These are phyloP conservation scores for Salvia splendens DNA, from an alignment of 257 asterid species.

Conservation along the genomic window DNA sequence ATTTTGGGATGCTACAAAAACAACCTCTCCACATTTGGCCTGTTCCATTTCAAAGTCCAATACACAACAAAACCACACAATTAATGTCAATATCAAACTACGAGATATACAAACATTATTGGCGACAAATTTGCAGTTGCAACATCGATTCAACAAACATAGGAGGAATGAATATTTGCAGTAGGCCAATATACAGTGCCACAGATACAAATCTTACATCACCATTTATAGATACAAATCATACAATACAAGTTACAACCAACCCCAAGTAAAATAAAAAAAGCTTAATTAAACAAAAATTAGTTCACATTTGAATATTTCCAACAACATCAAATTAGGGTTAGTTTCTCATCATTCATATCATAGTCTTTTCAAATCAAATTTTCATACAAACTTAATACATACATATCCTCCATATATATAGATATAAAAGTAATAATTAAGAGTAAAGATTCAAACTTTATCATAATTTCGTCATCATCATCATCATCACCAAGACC, in stretches of 20 bases:
- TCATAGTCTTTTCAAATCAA: conserved; percentile 22
- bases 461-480: not conserved
- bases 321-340: conserved; percentile 35
- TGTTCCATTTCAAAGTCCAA: not conserved
- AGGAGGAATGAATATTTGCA: conserved; percentile 15
- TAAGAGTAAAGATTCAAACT: not conserved
- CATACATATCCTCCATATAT: no score
- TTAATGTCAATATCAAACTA: not conserved
- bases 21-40: not conserved
- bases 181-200: conserved; percentile 16
- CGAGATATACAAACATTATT: not conserved
- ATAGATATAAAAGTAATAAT: no score
- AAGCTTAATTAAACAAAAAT: not conserved
- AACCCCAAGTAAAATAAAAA: not conserved
- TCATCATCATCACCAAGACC: conserved; percentile 53
- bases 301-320: conserved; percentile 19
- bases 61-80: not conserved
- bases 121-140: conserved; percentile 24
- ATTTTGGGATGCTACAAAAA: not conserved
- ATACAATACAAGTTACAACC: not conserved
- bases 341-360: conserved; percentile 29
- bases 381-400: not conserved
- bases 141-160: conserved; percentile 17
- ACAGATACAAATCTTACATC: not conserved
- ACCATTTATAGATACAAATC: no score